A percentile compares a stretch with the other conserved stretches of the same genome.
Evolutionary conservation across 192 early-diverging fungal genomes (phyloP).

Genomic region (Chytriomyces hyalinus): DNA sequence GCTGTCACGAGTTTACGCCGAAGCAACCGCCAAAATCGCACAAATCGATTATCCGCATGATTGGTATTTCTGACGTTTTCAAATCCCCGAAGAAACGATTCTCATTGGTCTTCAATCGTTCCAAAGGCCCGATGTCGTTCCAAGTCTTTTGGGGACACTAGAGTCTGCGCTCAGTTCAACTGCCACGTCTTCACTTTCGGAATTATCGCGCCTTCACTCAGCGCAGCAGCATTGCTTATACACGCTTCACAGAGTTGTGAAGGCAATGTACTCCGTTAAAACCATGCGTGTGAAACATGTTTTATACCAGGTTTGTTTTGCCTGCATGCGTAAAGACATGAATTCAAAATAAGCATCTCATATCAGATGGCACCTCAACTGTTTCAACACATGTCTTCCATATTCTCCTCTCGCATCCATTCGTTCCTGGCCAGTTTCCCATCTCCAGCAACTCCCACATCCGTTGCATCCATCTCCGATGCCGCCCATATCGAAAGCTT

Average conservation of each 20-base stretch:
- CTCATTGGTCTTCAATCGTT: background rate
- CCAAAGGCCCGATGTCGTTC: constrained; percentile 66
- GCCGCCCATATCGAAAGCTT: constrained; percentile 23
- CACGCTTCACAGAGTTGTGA: constrained; percentile 76
- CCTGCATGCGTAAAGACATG: constrained; percentile 9
- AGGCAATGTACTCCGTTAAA: constrained; percentile 69
- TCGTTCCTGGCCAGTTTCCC: constrained; percentile 56
- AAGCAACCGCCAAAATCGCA: constrained; percentile 81
- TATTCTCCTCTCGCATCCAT: constrained; percentile 68
- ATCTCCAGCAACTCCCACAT: background rate
- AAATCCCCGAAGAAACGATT: background rate
- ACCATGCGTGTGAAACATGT: constrained; percentile 67
- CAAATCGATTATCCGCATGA: constrained; percentile 85
- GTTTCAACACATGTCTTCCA: constrained; percentile 66
- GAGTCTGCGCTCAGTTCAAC: constrained; percentile 52
- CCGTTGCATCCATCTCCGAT: constrained; percentile 3
- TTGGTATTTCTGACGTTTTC: constrained; percentile 59
- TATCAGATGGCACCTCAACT: constrained; percentile 71
- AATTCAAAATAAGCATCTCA: constrained; percentile 25
- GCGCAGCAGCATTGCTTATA: constrained; percentile 76
- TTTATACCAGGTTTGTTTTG: constrained; percentile 52
- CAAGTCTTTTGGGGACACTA: constrained; percentile 60
- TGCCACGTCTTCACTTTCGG: background rate
- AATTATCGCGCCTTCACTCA: constrained; percentile 38
- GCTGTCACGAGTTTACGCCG: constrained; percentile 55